Conservation (phyloP, 1,284 basidiomycete genomes). For the Sporisorium sorghi region DNA sequence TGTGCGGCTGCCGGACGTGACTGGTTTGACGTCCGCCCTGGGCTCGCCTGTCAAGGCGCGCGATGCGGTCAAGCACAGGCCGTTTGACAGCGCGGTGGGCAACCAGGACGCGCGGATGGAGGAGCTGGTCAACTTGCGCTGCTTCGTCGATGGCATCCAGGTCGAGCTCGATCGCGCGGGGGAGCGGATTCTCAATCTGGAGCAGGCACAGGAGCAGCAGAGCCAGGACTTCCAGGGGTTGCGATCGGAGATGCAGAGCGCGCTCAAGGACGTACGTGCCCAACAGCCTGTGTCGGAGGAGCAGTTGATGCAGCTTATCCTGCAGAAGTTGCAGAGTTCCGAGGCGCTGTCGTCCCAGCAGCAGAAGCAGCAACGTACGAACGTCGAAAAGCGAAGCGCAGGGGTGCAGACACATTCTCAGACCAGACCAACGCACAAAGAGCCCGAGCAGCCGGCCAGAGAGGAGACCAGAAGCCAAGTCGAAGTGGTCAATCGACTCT, state of each 20-base stretch:
- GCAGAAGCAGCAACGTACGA: not conserved
- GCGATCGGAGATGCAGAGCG: conserved; percentile 41
- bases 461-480: conserved; percentile 30
- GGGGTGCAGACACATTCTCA: not conserved
- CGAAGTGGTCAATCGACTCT: conserved; percentile 46
- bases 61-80: conserved; percentile 43
- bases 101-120: conserved; percentile 44
- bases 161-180: conserved; percentile 49
- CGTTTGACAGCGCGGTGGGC: conserved; percentile 41
- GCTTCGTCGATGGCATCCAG: conserved; percentile 54
- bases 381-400: not conserved
- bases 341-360: conserved; percentile 1
- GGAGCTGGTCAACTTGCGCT: conserved; percentile 48
- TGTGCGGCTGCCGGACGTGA: conserved; percentile 51
- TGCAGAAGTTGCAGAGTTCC: conserved; percentile 25
- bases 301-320: conserved; percentile 30
- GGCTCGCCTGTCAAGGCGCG: conserved; percentile 50
- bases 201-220: conserved; percentile 51
- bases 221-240: conserved; percentile 46
- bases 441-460: not conserved
- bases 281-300: conserved; percentile 17
- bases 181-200: conserved; percentile 49
- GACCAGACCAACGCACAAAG: not conserved
- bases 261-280: conserved; percentile 33
- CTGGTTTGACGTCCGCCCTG: conserved; percentile 53